Evolutionary conservation across 2,329 filamentous ascomycete genomes (phyloP), one percentile per base, ranked within the genome.

Genomic region (Paraphoma sp.): DNA sequence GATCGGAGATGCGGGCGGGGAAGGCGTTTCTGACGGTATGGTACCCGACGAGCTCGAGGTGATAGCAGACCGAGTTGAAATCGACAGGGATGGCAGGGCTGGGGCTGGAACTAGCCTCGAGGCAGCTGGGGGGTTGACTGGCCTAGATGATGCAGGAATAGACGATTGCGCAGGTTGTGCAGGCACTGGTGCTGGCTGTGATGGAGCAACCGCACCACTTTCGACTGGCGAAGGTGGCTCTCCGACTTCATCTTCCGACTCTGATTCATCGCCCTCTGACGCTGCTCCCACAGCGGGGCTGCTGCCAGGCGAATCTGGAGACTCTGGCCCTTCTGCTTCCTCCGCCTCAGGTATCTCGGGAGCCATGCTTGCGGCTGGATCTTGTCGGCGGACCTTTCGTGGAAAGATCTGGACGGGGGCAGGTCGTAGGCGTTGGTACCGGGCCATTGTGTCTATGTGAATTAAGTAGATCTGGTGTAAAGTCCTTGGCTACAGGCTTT

Each of bases 351-450:
- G 51, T 28, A 43, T 41, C 44, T 52, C 47, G 38, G 17, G 44
- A 53, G 42, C 59, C 14, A 38, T 59, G 30, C 60, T 60, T 14
- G 60, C 48, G 10, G 60, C 51, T 28, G 59, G 48, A 28, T 53
- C 63, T 58, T 73, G 64, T 59, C 71, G 60, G 38, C 64, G 64
- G 23, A 62, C 36, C 28, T 16, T 56, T 8, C 54, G 62, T 10
- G 60, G 57, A 11, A 52, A 30, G 16, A 74, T 49, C 30, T 57
- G 51, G 7, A 76, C 64, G 7, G 71, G 68, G 44, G 68, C 54
- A 30, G 71, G 73, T 4, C 72, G 60, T 48, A 63, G 65, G 49
- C 67, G 66, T 33, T 67, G 65, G 49, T 70, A 70, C 17, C 63
- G 62, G 48, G 63, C 62, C 72, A 75, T 75, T 12, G 10, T 61